phyloP scores from a whole-genome alignment of 352 stramenopile genomes.

The Peronospora belbahrii region DNA sequence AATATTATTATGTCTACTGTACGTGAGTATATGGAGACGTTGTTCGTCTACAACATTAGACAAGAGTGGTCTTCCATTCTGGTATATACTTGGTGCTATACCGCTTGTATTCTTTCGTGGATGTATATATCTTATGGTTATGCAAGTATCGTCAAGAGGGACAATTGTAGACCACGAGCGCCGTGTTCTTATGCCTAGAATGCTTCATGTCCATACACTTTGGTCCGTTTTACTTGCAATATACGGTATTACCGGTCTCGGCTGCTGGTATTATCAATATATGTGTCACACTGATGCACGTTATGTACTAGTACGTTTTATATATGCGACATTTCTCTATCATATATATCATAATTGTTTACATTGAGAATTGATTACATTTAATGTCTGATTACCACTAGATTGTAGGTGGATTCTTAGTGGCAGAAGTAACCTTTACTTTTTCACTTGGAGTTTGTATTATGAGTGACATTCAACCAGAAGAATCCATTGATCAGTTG shows the following conservation, averaged over 20 bases:
- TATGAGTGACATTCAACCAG: constrained; percentile 31
- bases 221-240: constrained; percentile 63
- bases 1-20: constrained; percentile 50
- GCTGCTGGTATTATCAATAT: constrained; percentile 60
- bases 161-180: constrained; percentile 83
- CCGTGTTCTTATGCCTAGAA: constrained; percentile 77
- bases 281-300: constrained; percentile 67
- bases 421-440: constrained; percentile 68
- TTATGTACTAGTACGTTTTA: constrained; percentile 50
- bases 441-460: constrained; percentile 66
- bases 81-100: constrained; percentile 61
- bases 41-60: constrained; percentile 65
- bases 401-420: constrained; percentile 46
- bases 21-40: constrained; percentile 48
- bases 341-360: constrained; percentile 1
- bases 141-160: constrained; percentile 74
- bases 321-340: constrained; percentile 13
- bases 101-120: constrained; percentile 71
- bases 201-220: constrained; percentile 69
- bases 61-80: constrained; percentile 58
- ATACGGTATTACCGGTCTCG: constrained; percentile 50
- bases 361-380: constrained; percentile 1
- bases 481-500: constrained; percentile 26
- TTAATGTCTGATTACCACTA: too few relatives aligned
- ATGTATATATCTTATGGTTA: constrained; percentile 82